phyloP scores from a whole-genome alignment of 495 filamentous ascomycete species.

The Achaetomiella virescens region DNA sequence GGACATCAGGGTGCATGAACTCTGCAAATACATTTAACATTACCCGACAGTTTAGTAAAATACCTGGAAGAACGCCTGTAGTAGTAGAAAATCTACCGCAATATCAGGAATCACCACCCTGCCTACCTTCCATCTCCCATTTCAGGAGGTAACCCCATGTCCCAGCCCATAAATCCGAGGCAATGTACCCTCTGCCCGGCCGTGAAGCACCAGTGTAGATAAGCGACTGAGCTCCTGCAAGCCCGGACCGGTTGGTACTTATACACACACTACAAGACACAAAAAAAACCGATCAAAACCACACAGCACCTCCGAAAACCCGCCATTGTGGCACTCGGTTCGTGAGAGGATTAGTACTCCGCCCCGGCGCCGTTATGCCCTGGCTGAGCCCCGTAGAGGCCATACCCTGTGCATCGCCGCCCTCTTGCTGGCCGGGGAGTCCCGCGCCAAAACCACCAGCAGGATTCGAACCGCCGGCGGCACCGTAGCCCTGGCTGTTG shows the following conservation, averaged over 20 bases:
- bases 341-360: conserved; percentile 25
- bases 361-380: conserved; percentile 64
- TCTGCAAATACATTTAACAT: too few species aligned
- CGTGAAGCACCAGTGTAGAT: neutral
- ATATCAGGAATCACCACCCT: too few species aligned
- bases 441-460: conserved; percentile 52
- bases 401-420: conserved; percentile 54
- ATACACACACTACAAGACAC: conserved; percentile 8
- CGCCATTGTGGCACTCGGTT: neutral
- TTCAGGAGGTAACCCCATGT: neutral
- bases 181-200: neutral
- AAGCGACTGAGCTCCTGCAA: neutral
- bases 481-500: conserved; percentile 62
- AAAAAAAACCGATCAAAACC: neutral
- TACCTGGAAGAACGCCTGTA: too few species aligned
- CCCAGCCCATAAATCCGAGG: neutral
- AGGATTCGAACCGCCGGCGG: conserved; percentile 43
- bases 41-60: neutral
- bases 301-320: neutral
- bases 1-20: too few species aligned
- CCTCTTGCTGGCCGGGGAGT: conserved; percentile 48
- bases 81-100: too few species aligned
- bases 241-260: conserved; percentile 10
- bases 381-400: conserved; percentile 56
- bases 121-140: neutral